These are phyloP conservation scores for Aspergillus ochraceus DNA, from an alignment of 2,329 filamentous ascomycete species.

Conservation along the genomic window DNA sequence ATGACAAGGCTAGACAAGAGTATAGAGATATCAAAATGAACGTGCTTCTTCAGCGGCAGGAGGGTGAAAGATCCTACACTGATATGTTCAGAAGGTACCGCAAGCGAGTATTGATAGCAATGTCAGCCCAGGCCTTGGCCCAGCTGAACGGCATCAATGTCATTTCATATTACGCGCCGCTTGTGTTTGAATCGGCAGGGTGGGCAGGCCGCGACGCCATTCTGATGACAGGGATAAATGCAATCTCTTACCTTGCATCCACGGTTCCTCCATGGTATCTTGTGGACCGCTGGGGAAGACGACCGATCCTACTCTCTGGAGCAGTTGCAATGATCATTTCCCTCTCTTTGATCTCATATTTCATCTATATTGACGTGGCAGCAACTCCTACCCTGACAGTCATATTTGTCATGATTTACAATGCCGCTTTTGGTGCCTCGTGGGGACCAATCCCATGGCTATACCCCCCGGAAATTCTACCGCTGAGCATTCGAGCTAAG, in stretches of 20 bases:
- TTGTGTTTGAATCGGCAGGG: constrained; percentile 96
- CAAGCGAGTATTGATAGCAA: constrained; percentile 94
- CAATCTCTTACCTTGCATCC: constrained; percentile 83
- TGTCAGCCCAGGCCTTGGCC: constrained; percentile 94
- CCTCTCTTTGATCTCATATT: constrained; percentile 88
- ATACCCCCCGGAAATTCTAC: constrained; percentile 97
- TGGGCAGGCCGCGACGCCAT: constrained; percentile 89
- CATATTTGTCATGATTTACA: constrained; percentile 96
- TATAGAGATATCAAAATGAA: constrained; percentile 99
- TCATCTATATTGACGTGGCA: constrained; percentile 79
- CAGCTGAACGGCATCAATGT: constrained; percentile 99
- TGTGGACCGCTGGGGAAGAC: constrained; percentile 86
- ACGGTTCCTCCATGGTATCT: constrained; percentile 97
- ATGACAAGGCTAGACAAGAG: constrained; percentile 87
- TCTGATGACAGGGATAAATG: constrained; percentile 96
- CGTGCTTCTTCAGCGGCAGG: constrained; percentile 87
- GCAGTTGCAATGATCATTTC: constrained; percentile 87
- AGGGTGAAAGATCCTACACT: constrained; percentile 84
- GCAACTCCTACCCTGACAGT: constrained; percentile 83
- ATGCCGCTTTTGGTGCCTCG: constrained; percentile 93
- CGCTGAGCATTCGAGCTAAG: constrained; percentile 93
- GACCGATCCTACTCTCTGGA: constrained; percentile 84
- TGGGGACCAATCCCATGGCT: constrained; percentile 99
- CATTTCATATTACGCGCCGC: constrained; percentile 96
- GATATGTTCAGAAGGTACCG: constrained; percentile 96